Evolutionary conservation across 257 asterid species (phyloP).

Genomic region (Avicennia marina): DNA sequence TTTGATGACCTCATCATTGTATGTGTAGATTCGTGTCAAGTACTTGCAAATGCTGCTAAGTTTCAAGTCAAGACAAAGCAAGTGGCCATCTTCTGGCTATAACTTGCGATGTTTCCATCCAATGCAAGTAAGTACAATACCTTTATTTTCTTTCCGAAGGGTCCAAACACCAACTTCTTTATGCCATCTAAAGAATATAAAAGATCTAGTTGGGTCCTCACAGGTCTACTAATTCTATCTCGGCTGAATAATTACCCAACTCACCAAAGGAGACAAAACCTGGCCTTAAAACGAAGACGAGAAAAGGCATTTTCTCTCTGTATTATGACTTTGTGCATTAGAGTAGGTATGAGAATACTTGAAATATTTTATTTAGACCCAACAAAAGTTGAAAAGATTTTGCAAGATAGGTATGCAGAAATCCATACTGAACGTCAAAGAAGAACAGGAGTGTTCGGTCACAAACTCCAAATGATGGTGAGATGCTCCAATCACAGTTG

Average conservation of each 20-base stretch:
- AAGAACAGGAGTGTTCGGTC: constrained; percentile 16
- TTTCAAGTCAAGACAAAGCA: constrained; percentile 28
- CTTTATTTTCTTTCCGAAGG: constrained; percentile 31
- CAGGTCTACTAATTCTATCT: constrained; percentile 35
- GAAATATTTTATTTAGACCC: not conserved
- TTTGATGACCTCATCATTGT: too few species aligned
- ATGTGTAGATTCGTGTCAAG: constrained; percentile 30
- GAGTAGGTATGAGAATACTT: constrained; percentile 8
- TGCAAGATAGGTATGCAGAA: constrained; percentile 18
- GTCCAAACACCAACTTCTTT: constrained; percentile 36
- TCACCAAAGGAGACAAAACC: constrained; percentile 63
- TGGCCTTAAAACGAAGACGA: constrained; percentile 59
- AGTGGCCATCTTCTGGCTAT: constrained; percentile 28
- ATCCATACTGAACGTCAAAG: constrained; percentile 20
- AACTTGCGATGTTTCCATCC: constrained; percentile 36
- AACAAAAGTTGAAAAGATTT: constrained; percentile 1
- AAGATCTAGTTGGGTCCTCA: constrained; percentile 36
- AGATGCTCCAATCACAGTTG: constrained; percentile 14
- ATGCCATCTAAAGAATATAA: constrained; percentile 40
- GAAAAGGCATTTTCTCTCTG: constrained; percentile 36
- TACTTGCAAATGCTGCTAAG: constrained; percentile 31
- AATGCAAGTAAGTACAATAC: constrained; percentile 47
- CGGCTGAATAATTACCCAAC: constrained; percentile 68
- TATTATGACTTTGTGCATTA: constrained; percentile 4
- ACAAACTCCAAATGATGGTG: constrained; percentile 3